These are phyloP conservation scores for Aspergillus phoenicis DNA, from an alignment of 2,329 filamentous ascomycete genomes.

Conservation along the genomic window DNA sequence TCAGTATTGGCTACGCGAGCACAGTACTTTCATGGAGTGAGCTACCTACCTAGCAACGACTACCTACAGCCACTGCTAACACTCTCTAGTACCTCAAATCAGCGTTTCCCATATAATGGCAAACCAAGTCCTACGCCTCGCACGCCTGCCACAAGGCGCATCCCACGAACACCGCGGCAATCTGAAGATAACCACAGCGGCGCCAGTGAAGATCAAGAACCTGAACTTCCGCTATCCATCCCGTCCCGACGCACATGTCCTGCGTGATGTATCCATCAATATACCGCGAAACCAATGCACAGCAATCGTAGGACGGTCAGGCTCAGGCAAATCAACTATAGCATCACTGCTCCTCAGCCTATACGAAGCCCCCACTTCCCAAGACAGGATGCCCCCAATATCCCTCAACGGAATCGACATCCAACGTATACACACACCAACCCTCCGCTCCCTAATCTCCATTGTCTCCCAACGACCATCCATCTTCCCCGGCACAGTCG, in stretches of 20 bases:
- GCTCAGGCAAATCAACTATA: conserved; percentile 89
- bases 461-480: conserved; percentile 66
- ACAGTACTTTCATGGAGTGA: conserved; percentile 66
- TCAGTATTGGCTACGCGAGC: conserved; percentile 74
- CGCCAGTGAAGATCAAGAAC: conserved; percentile 62
- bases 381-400: conserved; percentile 49
- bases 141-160: conserved; percentile 57
- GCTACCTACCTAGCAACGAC: conserved; percentile 7
- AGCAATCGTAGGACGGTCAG: conserved; percentile 80
- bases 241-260: conserved; percentile 54
- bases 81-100: conserved; percentile 69
- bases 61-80: conserved; percentile 2
- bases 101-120: conserved; percentile 73
- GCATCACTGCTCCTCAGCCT: conserved; percentile 73
- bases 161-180: conserved; percentile 63
- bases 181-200: conserved; percentile 41
- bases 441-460: conserved; percentile 63
- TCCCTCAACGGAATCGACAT: conserved; percentile 57
- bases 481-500: conserved; percentile 54
- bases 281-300: conserved; percentile 67
- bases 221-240: conserved; percentile 74
- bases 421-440: conserved; percentile 59
- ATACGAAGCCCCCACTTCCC: conserved; percentile 52
- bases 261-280: conserved; percentile 67
- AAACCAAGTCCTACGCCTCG: conserved; percentile 70